Base-by-base conservation (phyloP, 2,329 filamentous ascomycete genomes). In the Chalaropsis thielavioides region DNA sequence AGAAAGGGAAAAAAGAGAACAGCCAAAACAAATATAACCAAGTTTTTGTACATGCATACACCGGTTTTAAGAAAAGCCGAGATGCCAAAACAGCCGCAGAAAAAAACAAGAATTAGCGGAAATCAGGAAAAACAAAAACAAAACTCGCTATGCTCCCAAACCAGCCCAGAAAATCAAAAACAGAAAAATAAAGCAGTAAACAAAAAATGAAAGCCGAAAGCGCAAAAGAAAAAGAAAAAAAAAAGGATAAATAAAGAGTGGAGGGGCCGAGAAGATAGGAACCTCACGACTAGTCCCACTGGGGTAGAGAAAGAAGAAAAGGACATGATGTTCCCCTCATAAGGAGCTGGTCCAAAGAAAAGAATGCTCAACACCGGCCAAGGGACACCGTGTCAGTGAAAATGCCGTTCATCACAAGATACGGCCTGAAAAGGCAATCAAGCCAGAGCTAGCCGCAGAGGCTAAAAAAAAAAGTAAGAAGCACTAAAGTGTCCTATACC, bases 61-160 rank as follows among this genome's bases (percentile, higher is more conserved):
- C 27, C 24, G 15, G 31, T 27, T 38, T 58, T 31, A 10, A 58
- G 2, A 38, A 38, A 58, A 38, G 54, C 17, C 31, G 5, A 8
- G 54, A 58, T 35, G 54, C 54, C 13, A 49, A 19, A 62, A 31
- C n/a, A 27, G 8, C 15, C 5, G 31, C 41, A 62, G 41, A 62
- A 35, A 44, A 44, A n/a, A 19, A 61, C 17, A 43, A 35, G 19
- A 31, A 46, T 35, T 44, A 46, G 7, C 59, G n/a, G 19, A 46
- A 61, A 64, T 68, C 62, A 54, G 56, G 51, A 58, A 43, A 59
- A 68, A 63, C 27, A 69, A 71, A 43, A 58, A 62, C 67, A 54
- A 73, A 76, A 67, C 70, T 74, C 75, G 75, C 75, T 76, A 76
- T 76, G 75, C 74, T 74, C 72, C 72, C 59, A 71, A 69, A 71